Evolutionary conservation across 192 early-diverging fungal species (phyloP), one percentile per base, ranked within the genome.

Genomic region (Dispira parvispora): DNA sequence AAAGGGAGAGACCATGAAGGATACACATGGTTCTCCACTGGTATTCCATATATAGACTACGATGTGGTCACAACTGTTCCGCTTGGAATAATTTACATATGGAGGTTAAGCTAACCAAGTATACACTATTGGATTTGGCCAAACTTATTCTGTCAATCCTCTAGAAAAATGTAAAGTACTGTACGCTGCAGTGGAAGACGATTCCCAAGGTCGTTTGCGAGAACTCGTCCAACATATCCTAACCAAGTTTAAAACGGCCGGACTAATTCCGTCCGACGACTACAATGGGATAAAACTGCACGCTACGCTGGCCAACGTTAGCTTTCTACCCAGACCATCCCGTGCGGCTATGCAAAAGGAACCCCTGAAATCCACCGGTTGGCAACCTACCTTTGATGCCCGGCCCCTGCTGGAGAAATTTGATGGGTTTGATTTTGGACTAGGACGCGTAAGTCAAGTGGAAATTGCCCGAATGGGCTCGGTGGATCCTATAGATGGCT

Each of bases 171-270:
- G 57, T 28, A 27, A 60, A 43, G 57, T 60, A 21, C 32, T 60
- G 12, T 60, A 43, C 42, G 57, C 57, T 3, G 57, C 9, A 14
- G 38, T 60, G 32, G 13, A 60, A 27, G 57, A 60, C 42, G 57
- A 60, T 43, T 13, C 32, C 13, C 14, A 60, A 12, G 13, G 42
- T 5, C 57, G 57, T 10, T 43, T 60, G 38, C 26, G 12, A 11
- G 14, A 27, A 12, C 32, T 60, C 16, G 12, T 14, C 57, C 25
- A 60, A 43, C 25, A n/a, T 18, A 18, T 60, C 13, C 38, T 60
- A 5, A 60, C 57, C 10, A 16, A 28, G 10, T 60, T 60, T 43
- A 11, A 14, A 18, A 21, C 1, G 13, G 57, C 57, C 8, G 57
- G 57, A 9, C 42, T 60, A 6, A 13, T 60, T 3, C 14, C 0